Evolutionary conservation across 2,329 filamentous ascomycete genomes (phyloP), one percentile per base, ranked within the genome.

Genomic region (Aspergillus jensenii): DNA sequence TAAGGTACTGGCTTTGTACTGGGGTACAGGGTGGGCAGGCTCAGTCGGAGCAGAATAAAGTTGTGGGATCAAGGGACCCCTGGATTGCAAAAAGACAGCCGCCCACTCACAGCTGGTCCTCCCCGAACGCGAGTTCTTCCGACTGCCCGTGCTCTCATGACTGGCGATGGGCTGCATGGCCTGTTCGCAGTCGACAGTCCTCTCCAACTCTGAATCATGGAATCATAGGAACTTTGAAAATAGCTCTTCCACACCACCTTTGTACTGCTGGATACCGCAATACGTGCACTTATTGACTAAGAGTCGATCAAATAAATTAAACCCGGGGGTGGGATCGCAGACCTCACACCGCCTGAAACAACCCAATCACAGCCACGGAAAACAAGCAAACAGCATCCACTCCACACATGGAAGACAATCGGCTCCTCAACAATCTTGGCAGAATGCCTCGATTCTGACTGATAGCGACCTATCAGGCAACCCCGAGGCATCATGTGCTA

Each of bases 401-500:
- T 19, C 27, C 48, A 40, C 40, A 31, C 27, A 31, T 52, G 35
- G 40, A 43, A 43, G 53, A 57, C 49, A 52, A 55, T 55, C 55
- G 58, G 52, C 55, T 60, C 45, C 58, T 59, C 60, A 62, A 62
- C 60, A 53, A 48, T 57, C 58, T 62, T 60, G 60, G 60, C 60
- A 39, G 21, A n/a, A 25, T 15, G 33, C 8, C 21, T 37, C 27
- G 27, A n/a, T 14, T 35, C n/a, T 33, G 33, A 14, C 45, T 47
- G 31, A 47, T 35, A 25, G n/a, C 21, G 7, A 14, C 43, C 43
- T 47, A 47, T 47, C 45, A 48, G 46, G 46, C 46, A 53, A 55
- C 21, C 17, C 49, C 41, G 55, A 56, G 53, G 52, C 37, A 31
- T 48, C 52, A 48, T 48, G 52, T 55, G 17, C 7, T 37, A 35